Percentiles rank a stretch among this genome's conserved stretches.
These are phyloP conservation scores for Citrullus colocynthis DNA, from an alignment of 306 rosid genomes.

Conservation along the genomic window DNA sequence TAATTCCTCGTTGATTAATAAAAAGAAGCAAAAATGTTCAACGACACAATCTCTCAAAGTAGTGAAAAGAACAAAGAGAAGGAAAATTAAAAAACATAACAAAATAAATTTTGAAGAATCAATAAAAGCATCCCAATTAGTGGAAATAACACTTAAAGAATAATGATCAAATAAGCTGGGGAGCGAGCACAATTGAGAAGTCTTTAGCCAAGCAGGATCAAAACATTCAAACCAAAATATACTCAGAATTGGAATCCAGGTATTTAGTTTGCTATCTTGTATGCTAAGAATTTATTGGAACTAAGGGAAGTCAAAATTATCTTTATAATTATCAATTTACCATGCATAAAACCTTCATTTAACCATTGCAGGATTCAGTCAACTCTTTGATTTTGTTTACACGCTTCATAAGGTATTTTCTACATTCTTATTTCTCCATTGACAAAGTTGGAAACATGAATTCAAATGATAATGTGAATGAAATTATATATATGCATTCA, in stretches of 20 bases:
- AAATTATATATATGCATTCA: neutral
- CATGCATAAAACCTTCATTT: neutral
- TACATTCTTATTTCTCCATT: neutral
- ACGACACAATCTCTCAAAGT: neutral
- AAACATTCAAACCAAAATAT: neutral
- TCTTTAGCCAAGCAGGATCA: neutral
- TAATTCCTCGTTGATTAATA: neutral
- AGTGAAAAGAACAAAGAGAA: neutral
- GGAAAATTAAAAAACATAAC: neutral
- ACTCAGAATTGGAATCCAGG: neutral
- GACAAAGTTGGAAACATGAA: neutral
- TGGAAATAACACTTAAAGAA: neutral
- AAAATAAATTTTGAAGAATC: neutral
- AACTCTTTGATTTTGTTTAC: neutral
- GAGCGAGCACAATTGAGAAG: neutral
- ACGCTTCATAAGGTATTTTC: neutral
- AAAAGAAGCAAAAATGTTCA: neutral
- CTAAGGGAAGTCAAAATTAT: neutral
- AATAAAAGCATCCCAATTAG: neutral
- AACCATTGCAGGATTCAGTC: neutral
- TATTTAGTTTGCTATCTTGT: neutral
- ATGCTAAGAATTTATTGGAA: neutral
- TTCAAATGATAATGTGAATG: neutral
- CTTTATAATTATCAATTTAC: neutral
- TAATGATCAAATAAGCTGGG: neutral